Conservation (phyloP, 768 basidiomycete genomes). For the Termitomyces sp. region DNA sequence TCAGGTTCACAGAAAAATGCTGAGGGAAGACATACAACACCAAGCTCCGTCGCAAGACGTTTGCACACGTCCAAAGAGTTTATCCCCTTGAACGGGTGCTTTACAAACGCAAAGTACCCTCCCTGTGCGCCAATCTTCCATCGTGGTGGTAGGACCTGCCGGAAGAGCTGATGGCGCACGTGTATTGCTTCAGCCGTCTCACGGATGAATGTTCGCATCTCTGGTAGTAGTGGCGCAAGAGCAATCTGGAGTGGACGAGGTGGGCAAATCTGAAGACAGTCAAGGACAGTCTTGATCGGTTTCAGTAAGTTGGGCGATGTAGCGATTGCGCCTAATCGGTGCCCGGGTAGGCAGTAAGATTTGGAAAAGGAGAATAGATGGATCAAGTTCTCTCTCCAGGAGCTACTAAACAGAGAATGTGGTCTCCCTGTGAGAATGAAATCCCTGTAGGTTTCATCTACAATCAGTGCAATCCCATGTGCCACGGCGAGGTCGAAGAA, state of each 20-base stretch:
- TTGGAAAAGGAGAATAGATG: slow-evolving; percentile 81
- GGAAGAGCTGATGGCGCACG: slow-evolving; percentile 54
- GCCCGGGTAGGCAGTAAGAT: slow-evolving; percentile 75
- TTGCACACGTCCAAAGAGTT: slow-evolving; percentile 49
- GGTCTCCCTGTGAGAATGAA: slow-evolving; percentile 48
- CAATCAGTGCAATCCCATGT: slow-evolving; percentile 54
- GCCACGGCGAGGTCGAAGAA: slow-evolving; percentile 57
- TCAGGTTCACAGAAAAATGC: slow-evolving; percentile 48
- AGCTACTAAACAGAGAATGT: slow-evolving; percentile 46
- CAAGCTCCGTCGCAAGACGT: slow-evolving; percentile 53
- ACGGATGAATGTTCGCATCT: slow-evolving; percentile 47
- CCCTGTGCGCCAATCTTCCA: slow-evolving; percentile 67
- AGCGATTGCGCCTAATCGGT: slow-evolving; percentile 69
- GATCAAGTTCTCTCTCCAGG: slow-evolving; percentile 59
- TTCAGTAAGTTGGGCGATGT: slow-evolving; percentile 50
- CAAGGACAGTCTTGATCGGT: slow-evolving; percentile 51
- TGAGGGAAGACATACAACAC: slow-evolving; percentile 63
- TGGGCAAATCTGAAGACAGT: slow-evolving; percentile 77
- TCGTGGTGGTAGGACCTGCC: slow-evolving; percentile 32
- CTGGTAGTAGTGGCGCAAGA: slow-evolving; percentile 47
- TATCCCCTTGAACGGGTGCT: slow-evolving; percentile 49
- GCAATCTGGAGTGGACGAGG: slow-evolving; percentile 71
- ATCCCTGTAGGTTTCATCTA: slow-evolving; percentile 91
- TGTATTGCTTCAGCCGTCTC: slow-evolving; percentile 42
- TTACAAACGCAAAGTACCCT: slow-evolving; percentile 76